These are phyloP conservation scores for Penicillium atrosanguineum DNA, from an alignment of 495 filamentous ascomycete species.

Conservation along the genomic window DNA sequence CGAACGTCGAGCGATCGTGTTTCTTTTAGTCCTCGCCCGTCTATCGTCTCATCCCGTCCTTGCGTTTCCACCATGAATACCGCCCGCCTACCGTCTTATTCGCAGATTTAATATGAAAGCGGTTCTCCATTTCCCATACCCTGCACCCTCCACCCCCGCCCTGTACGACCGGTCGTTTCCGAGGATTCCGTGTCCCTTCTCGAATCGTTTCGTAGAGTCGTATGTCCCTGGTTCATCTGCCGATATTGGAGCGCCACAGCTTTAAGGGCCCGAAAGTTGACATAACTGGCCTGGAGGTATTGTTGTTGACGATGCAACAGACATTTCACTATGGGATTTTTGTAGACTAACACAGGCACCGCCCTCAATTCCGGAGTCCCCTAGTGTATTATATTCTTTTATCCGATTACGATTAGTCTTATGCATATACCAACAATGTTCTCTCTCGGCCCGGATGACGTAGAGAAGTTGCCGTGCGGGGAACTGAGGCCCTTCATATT, in stretches of 20 bases:
- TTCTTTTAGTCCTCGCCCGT: slow-evolving; percentile 27
- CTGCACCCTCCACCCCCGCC: slow-evolving; percentile 19
- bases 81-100: slow-evolving; percentile 36
- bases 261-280: background rate
- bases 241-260: background rate
- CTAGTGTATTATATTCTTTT: background rate
- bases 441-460: background rate
- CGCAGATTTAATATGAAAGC: slow-evolving; percentile 37
- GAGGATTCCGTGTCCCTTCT: slow-evolving; percentile 4
- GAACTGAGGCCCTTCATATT: background rate
- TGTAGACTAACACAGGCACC: background rate
- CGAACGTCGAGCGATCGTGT: slow-evolving; percentile 41
- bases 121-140: slow-evolving; percentile 20
- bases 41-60: slow-evolving; percentile 36
- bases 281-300: background rate
- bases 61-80: slow-evolving; percentile 33
- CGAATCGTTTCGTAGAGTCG: slow-evolving; percentile 14
- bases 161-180: slow-evolving; percentile 27
- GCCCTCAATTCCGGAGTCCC: background rate
- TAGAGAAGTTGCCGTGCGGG: slow-evolving; percentile 2
- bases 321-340: background rate
- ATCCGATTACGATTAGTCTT: background rate
- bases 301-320: background rate
- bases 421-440: background rate
- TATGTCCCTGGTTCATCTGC: background rate